A percentile compares a stretch with the other conserved stretches of the same genome.
Evolutionary conservation across 2,329 filamentous ascomycete species (phyloP).

Genomic region (Aspergillus quadricinctus): DNA sequence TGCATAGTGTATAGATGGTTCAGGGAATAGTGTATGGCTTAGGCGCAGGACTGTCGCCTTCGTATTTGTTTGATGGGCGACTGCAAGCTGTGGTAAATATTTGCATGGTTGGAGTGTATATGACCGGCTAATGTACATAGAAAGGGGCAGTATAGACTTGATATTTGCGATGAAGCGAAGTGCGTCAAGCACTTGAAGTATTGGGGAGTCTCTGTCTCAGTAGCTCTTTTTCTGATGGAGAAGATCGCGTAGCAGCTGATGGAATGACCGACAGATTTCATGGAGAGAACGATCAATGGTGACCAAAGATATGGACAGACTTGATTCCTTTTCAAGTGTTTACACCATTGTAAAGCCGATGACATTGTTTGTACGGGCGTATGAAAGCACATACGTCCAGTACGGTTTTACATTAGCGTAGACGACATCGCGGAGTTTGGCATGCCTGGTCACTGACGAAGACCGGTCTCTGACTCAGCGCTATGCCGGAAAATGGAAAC

Average conservation of each 20-base stretch:
- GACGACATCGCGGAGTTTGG: background rate
- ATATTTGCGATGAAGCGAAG: background rate
- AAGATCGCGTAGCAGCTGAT: background rate
- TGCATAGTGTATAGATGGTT: background rate
- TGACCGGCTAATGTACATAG: background rate
- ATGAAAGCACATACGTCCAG: background rate
- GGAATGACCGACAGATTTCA: background rate
- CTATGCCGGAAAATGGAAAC: background rate
- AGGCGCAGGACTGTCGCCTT: background rate
- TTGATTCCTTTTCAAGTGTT: background rate
- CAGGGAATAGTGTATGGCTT: background rate
- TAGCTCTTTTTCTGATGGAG: background rate
- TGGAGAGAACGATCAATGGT: background rate
- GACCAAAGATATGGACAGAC: background rate
- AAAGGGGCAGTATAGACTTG: background rate
- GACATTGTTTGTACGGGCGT: background rate
- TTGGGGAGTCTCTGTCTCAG: too few species aligned
- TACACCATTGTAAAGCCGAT: background rate
- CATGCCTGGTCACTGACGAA: background rate
- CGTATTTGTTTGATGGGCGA: background rate
- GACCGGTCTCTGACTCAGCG: too few species aligned
- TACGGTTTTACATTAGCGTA: background rate
- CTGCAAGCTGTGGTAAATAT: background rate
- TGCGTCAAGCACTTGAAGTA: background rate
- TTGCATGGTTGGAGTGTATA: conserved; percentile 1